Conservation (phyloP, 306 rosid genomes). For the Acacia confusa region DNA sequence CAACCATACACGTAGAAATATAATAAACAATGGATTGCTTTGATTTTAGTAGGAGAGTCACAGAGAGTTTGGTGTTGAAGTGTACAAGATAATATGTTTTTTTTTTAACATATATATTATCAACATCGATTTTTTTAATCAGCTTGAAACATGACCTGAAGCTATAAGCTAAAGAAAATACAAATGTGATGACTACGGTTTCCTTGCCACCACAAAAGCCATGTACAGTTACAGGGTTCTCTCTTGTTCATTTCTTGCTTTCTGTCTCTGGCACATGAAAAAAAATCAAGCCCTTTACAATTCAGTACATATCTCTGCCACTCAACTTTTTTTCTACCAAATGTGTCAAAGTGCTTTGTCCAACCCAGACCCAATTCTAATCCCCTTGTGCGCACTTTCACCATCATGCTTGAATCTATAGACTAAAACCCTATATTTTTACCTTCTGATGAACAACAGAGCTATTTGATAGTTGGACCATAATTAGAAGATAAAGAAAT, state of each 20-base stretch:
- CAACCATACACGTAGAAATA: not conserved
- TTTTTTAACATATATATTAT: not conserved
- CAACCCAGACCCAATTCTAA: no score
- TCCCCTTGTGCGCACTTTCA: conserved; percentile 20
- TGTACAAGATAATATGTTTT: not conserved
- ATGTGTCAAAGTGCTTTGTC: not conserved
- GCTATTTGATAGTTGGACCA: not conserved
- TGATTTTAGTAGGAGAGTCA: not conserved
- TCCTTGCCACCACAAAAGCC: not conserved
- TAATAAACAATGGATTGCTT: not conserved
- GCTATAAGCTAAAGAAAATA: not conserved
- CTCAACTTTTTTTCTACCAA: no score
- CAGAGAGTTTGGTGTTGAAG: not conserved
- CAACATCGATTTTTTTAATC: not conserved
- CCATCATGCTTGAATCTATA: not conserved
- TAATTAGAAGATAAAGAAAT: not conserved
- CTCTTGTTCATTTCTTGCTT: not conserved
- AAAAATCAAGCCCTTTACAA: not conserved
- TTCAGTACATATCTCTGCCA: not conserved
- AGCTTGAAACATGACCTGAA: not conserved
- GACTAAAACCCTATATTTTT: not conserved
- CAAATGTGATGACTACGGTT: not conserved
- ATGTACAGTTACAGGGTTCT: not conserved
- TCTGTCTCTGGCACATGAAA: not conserved
- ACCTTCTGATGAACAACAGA: not conserved